Evolutionary conservation across 2,329 filamentous ascomycete species (phyloP).

Genomic region (Blumeriella jaapii): DNA sequence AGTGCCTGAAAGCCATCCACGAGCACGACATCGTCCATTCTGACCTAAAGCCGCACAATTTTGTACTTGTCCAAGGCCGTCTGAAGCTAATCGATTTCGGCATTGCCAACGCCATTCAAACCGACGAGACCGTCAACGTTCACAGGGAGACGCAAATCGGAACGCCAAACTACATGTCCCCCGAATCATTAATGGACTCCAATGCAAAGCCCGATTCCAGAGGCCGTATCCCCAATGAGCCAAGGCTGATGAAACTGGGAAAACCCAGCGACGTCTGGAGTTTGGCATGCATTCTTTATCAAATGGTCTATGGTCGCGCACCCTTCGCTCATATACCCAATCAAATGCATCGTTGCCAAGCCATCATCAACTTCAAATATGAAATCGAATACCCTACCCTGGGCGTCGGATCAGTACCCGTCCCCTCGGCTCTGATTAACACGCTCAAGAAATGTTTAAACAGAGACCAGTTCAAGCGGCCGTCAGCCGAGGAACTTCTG

Average conservation of each 20-base stretch:
- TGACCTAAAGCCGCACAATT: slow-evolving; percentile 94
- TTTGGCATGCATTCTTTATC: slow-evolving; percentile 90
- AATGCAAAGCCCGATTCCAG: slow-evolving; percentile 40
- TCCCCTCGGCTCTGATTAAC: slow-evolving; percentile 46
- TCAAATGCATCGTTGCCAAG: slow-evolving; percentile 74
- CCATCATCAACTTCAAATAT: slow-evolving; percentile 71
- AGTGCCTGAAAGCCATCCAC: slow-evolving; percentile 85
- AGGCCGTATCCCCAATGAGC: slow-evolving; percentile 30
- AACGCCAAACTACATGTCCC: slow-evolving; percentile 98
- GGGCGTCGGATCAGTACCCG: slow-evolving; percentile 52
- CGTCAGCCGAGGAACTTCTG: slow-evolving; percentile 52
- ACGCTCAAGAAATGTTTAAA: slow-evolving; percentile 53
- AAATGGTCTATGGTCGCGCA: slow-evolving; percentile 95
- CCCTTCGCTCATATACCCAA: slow-evolving; percentile 89
- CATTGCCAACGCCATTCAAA: slow-evolving; percentile 93
- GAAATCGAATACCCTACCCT: slow-evolving; percentile 59
- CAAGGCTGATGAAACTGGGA: slow-evolving; percentile 86
- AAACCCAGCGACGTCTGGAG: slow-evolving; percentile 96
- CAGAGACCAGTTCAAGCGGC: slow-evolving; percentile 49
- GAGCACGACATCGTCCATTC: slow-evolving; percentile 89
- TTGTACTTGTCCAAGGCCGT: slow-evolving; percentile 79
- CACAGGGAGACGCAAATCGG: slow-evolving; percentile 92
- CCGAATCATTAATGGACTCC: slow-evolving; percentile 81
- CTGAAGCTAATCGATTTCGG: slow-evolving; percentile 98
- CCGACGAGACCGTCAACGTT: slow-evolving; percentile 91